These are phyloP conservation scores for Kuraishia piskuri DNA, from an alignment of 805 yeast species.

Conservation along the genomic window DNA sequence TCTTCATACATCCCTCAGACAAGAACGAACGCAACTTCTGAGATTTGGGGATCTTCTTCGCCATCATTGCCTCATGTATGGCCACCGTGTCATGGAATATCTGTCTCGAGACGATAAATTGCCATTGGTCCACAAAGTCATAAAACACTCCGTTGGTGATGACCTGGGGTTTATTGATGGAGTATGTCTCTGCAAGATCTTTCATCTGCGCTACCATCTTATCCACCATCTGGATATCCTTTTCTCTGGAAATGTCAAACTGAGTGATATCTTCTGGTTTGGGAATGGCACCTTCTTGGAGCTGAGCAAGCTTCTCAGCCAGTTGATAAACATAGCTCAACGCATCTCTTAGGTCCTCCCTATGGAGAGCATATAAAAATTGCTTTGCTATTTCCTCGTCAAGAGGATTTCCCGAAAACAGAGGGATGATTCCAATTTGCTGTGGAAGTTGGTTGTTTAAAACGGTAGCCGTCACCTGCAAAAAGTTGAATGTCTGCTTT, in stretches of 20 bases:
- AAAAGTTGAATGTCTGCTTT: slow-evolving; percentile 39
- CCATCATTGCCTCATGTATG: slow-evolving; percentile 20
- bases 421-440: slow-evolving; percentile 77
- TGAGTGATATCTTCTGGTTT: neutral
- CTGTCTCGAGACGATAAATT: slow-evolving; percentile 42
- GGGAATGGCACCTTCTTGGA: neutral
- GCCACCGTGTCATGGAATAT: slow-evolving; percentile 40
- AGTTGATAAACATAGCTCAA: slow-evolving; percentile 15
- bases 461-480: slow-evolving; percentile 39
- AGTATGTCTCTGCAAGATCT: slow-evolving; percentile 21
- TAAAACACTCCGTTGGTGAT: slow-evolving; percentile 69
- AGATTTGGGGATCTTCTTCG: slow-evolving; percentile 18
- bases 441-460: slow-evolving; percentile 60
- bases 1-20: slow-evolving; percentile 28
- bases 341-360: slow-evolving; percentile 13
- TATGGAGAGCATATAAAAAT: slow-evolving; percentile 12
- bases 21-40: slow-evolving; percentile 29
- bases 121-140: slow-evolving; percentile 44
- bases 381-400: slow-evolving; percentile 18
- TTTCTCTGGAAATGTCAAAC: slow-evolving; percentile 3
- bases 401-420: slow-evolving; percentile 19
- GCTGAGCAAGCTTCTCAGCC: slow-evolving; percentile 5
- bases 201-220: slow-evolving; percentile 16
- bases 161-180: slow-evolving; percentile 39
- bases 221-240: slow-evolving; percentile 4